Evolutionary conservation across 768 basidiomycete species (phyloP).

Genomic region (Austroboletus festivus): DNA sequence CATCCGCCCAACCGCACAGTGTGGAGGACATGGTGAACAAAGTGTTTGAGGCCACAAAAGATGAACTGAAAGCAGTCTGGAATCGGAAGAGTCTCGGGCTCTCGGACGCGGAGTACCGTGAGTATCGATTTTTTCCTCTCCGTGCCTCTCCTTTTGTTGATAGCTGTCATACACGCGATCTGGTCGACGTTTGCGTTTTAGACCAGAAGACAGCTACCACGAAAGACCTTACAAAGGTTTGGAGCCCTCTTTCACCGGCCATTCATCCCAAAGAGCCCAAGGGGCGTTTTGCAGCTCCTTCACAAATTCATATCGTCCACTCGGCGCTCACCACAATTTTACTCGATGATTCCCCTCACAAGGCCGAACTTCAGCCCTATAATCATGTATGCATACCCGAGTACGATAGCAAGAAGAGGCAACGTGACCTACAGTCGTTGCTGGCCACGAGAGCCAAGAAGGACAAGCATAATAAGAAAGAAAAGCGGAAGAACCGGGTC

Average conservation of each 20-base stretch:
- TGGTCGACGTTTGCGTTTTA: conserved; percentile 3
- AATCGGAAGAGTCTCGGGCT: conserved; percentile 76
- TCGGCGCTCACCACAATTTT: conserved; percentile 48
- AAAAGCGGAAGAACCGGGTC: neutral
- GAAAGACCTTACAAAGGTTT: conserved; percentile 74
- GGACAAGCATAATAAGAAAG: conserved; percentile 5
- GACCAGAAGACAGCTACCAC: conserved; percentile 43
- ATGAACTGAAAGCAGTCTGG: conserved; percentile 63
- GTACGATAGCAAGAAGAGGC: conserved; percentile 49
- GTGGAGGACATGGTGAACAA: conserved; percentile 71
- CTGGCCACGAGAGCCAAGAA: conserved; percentile 14
- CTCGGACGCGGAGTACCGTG: conserved; percentile 59
- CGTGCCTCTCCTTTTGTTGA: conserved; percentile 14
- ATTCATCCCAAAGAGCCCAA: conserved; percentile 1
- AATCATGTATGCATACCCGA: conserved; percentile 79
- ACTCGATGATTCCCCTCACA: conserved; percentile 50
- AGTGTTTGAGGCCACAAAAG: conserved; percentile 46
- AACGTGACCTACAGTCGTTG: conserved; percentile 34
- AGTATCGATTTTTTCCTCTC: conserved; percentile 34
- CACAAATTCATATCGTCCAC: conserved; percentile 24
- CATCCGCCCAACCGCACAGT: conserved; percentile 78
- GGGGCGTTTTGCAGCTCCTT: too few species aligned
- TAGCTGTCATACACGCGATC: neutral
- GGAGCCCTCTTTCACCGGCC: conserved; percentile 41
- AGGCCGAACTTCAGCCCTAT: conserved; percentile 69